phyloP scores from a whole-genome alignment of 2,329 filamentous ascomycete genomes.

The Aspergillus sp. region DNA sequence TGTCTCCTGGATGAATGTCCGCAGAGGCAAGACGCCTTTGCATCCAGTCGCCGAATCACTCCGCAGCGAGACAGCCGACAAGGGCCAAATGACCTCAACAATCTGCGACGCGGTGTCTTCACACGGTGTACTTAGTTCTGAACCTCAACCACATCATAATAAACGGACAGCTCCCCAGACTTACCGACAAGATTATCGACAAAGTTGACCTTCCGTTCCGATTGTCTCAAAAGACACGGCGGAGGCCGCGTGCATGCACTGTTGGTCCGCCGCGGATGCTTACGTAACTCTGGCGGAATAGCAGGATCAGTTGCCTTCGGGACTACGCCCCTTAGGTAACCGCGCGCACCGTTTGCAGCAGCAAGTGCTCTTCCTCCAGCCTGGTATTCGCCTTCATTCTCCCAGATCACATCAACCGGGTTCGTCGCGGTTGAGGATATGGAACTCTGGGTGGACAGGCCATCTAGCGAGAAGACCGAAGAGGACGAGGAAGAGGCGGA shows the following conservation, averaged over 20 bases:
- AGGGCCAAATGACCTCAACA: slow-evolving; percentile 94
- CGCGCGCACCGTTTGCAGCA: slow-evolving; percentile 28
- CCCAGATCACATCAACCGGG: slow-evolving; percentile 57
- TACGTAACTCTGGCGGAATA: slow-evolving; percentile 44
- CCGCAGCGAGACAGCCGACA: slow-evolving; percentile 77
- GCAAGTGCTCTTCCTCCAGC: slow-evolving; percentile 27
- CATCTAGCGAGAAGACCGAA: slow-evolving; percentile 74
- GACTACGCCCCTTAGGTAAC: slow-evolving; percentile 29
- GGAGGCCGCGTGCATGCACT: slow-evolving; percentile 63
- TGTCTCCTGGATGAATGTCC: slow-evolving; percentile 97
- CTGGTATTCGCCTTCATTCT: slow-evolving; percentile 39
- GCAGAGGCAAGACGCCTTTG: slow-evolving; percentile 81
- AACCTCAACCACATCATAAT: slow-evolving; percentile 26
- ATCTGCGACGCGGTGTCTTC: slow-evolving; percentile 96
- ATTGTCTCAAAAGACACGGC: slow-evolving; percentile 78
- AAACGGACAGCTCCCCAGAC: slow-evolving; percentile 48
- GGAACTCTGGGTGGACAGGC: slow-evolving; percentile 66
- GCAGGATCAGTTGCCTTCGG: slow-evolving; percentile 35
- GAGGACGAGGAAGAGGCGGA: slow-evolving; percentile 74
- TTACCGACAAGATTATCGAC: slow-evolving; percentile 98
- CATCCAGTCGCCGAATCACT: slow-evolving; percentile 65
- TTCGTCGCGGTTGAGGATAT: slow-evolving; percentile 67
- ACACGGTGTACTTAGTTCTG: slow-evolving; percentile 26
- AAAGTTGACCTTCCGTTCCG: slow-evolving; percentile 90
- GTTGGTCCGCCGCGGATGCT: slow-evolving; percentile 56